Base-by-base conservation (phyloP, 164 flowering plant species). In the Paratinospora sagittata region DNA sequence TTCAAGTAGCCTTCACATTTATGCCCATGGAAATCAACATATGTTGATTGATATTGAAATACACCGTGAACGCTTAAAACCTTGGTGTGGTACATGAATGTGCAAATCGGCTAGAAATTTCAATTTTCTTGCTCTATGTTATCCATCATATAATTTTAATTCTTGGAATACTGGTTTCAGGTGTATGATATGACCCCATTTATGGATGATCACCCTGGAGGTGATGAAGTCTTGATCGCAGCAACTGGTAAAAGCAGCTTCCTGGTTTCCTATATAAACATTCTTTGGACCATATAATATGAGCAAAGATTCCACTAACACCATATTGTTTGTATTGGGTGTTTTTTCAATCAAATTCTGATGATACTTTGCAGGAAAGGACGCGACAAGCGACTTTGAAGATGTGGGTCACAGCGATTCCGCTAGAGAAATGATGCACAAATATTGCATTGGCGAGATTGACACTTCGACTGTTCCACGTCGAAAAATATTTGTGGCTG, bases 171-270 rank as follows among this genome's bases (percentile, higher is more conserved):
- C 58, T 55, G n/a, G n/a, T 33, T 36, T 69, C 82, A 91, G 97
- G 97, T 91, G 60, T 92, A 90, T 79, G 95, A 92, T 84, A 91
- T 92, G 36, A 86, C 95, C 19, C 75, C 88, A 39, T 92, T 90
- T 79, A 90, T 92, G 95, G 92, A 90, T 36, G 95, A 92, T 76
- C 98, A 92, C 78, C 98, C 98, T n/a, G 96, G 98, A 67, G 96
- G 98, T 16, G 90, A 86, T 72, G 98, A 92, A 76, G 94, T 92
- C 66, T 73, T 92, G 78, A 76, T 92, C 23, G 77, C 96, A 33
- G 84, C 93, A 37, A 90, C 93, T 39, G 96, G 98, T 92, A 82
- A 73, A 41, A n/a, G n/a, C n/a, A n/a, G n/a, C 17, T 21, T 6
- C 36, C 19, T 14, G 2, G 3, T 36, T 23, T 14, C 37, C n/a